Evolutionary conservation across 2,329 filamentous ascomycete genomes (phyloP).

Genomic region (Ophiostoma pallidulum): DNA sequence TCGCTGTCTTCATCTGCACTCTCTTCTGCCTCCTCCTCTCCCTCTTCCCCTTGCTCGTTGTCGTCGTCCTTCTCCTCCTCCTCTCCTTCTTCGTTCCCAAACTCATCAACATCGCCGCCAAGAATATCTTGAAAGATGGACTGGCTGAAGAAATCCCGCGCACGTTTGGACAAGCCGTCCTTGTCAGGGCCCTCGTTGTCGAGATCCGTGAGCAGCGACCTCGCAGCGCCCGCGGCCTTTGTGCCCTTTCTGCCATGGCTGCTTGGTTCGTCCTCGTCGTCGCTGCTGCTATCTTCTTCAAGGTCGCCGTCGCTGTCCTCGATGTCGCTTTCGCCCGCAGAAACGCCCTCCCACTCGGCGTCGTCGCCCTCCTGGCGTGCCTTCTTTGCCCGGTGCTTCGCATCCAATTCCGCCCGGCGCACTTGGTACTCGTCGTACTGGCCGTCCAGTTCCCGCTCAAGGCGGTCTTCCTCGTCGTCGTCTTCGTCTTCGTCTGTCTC

Average conservation of each 20-base stretch:
- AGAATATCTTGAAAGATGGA: constrained; percentile 85
- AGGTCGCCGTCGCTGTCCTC: constrained; percentile 41
- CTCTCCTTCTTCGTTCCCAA: constrained; percentile 51
- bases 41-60: constrained; percentile 35
- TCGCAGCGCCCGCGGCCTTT: constrained; percentile 11
- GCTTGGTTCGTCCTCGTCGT: constrained; percentile 45
- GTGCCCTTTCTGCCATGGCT: constrained; percentile 20
- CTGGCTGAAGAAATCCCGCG: constrained; percentile 84
- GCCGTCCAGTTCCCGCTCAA: constrained; percentile 77
- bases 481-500: constrained; percentile 42
- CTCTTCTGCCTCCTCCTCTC: constrained; percentile 3
- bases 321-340: constrained; percentile 45
- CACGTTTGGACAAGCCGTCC: constrained; percentile 68
- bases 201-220: constrained; percentile 53
- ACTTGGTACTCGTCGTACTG: constrained; percentile 84
- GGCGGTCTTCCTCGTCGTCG: constrained; percentile 69
- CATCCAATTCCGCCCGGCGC: constrained; percentile 66
- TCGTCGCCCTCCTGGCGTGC: constrained; percentile 71
- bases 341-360: constrained; percentile 89
- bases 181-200: constrained; percentile 40
- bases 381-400: constrained; percentile 86
- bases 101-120: no score
- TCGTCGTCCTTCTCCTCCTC: constrained; percentile 21
- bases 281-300: constrained; percentile 53
- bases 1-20: constrained; percentile 7